Conservation (phyloP, 2,329 filamentous ascomycete species). For the Diplodia mutila region DNA sequence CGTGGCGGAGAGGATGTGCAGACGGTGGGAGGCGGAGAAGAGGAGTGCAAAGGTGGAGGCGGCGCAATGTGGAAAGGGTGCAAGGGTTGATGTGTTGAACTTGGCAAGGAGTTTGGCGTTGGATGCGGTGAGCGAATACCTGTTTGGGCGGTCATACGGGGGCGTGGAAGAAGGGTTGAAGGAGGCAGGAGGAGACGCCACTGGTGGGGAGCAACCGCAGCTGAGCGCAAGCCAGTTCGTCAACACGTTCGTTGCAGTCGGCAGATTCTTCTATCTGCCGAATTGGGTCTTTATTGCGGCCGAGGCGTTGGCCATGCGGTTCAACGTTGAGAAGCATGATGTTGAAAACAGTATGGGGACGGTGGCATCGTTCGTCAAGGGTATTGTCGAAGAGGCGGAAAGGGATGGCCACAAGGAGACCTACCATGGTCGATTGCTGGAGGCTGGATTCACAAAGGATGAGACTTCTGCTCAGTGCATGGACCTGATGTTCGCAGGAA, state of each 20-base stretch:
- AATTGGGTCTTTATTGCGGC: conserved; percentile 46
- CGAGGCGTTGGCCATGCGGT: conserved; percentile 44
- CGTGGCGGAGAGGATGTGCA: conserved; percentile 48
- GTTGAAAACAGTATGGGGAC: conserved; percentile 41
- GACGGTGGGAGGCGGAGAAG: conserved; percentile 34
- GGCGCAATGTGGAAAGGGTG: conserved; percentile 28
- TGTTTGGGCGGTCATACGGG: conserved; percentile 58
- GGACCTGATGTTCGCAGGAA: conserved; percentile 50
- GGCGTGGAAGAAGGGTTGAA: conserved; percentile 46
- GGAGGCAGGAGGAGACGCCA: conserved; percentile 27
- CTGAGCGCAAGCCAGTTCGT: conserved; percentile 43
- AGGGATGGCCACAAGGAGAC: conserved; percentile 42
- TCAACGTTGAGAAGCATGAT: conserved; percentile 39
- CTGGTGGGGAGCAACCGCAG: conserved; percentile 34
- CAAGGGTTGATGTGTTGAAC: conserved; percentile 54
- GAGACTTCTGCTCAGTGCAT: conserved; percentile 58
- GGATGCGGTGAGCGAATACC: conserved; percentile 58
- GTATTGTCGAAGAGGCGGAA: conserved; percentile 40
- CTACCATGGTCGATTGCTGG: conserved; percentile 55
- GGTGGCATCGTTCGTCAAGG: conserved; percentile 50
- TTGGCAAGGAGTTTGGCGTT: conserved; percentile 55
- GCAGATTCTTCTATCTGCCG: conserved; percentile 59
- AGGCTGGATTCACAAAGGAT: conserved; percentile 46
- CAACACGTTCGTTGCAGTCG: conserved; percentile 32
- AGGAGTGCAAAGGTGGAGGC: conserved; percentile 3